phyloP scores from a whole-genome alignment of 78 protist species.

The Guillardia theta region DNA sequence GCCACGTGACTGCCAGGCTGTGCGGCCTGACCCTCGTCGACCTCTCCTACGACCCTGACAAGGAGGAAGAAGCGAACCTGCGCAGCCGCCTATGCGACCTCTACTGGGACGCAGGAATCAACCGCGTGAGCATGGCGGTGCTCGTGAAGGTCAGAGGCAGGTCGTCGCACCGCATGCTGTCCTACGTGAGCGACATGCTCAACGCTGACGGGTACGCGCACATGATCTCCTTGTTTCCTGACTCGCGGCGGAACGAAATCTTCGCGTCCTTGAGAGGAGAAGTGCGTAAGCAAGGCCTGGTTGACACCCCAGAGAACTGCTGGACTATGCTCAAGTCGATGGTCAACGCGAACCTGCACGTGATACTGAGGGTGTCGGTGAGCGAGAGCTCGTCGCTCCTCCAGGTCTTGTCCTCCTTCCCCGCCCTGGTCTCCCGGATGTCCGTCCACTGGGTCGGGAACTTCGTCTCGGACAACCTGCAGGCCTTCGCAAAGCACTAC shows the following conservation, averaged over 20 bases:
- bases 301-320: constrained; percentile 68
- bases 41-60: neutral
- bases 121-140: neutral
- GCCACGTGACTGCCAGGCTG: neutral
- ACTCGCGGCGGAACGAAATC: neutral
- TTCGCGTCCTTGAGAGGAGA: neutral
- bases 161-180: neutral
- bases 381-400: too few relatives aligned
- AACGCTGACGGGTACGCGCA: neutral
- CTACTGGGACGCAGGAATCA: constrained; percentile 11
- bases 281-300: constrained; percentile 46
- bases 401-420: neutral
- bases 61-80: neutral
- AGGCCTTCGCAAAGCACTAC: neutral
- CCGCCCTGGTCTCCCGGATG: neutral
- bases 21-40: neutral
- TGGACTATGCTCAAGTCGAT: constrained; percentile 58
- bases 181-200: neutral
- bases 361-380: constrained; percentile 41
- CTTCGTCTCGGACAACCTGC: neutral
- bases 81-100: neutral
- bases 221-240: neutral
- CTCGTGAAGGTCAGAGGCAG: neutral
- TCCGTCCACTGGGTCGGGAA: neutral
- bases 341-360: constrained; percentile 70